phyloP scores from a whole-genome alignment of 345 rosid genomes.

The Capsella bursapastoris region DNA sequence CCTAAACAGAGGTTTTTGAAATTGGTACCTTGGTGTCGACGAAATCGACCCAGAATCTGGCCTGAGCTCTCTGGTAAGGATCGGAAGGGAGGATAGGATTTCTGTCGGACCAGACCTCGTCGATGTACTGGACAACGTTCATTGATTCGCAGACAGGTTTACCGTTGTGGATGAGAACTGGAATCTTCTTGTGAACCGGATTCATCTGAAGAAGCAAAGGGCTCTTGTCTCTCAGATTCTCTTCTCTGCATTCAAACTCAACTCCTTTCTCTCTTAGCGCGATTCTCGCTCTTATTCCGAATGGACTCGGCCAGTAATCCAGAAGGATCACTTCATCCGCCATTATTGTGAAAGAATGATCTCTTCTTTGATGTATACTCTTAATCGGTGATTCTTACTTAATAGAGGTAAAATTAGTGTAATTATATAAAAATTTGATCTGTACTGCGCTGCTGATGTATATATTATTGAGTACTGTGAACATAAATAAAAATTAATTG shows the following conservation, averaged over 20 bases:
- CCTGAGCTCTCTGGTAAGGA: conserved; percentile 44
- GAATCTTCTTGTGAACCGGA: conserved; percentile 43
- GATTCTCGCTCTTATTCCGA: conserved; percentile 38
- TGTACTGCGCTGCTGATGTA: no score
- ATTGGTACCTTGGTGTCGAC: conserved; percentile 37
- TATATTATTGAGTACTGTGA: no score
- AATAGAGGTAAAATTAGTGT: no score
- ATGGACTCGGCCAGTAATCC: conserved; percentile 37
- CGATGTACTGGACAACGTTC: conserved; percentile 40
- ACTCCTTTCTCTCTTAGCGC: conserved; percentile 41
- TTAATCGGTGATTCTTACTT: no score
- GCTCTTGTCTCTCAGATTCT: conserved; percentile 36
- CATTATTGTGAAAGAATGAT: conserved; percentile 9
- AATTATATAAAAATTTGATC: no score
- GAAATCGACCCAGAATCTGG: conserved; percentile 44
- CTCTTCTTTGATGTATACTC: no score
- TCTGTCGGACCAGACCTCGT: conserved; percentile 37
- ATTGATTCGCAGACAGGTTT: conserved; percentile 41
- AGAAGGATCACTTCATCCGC: conserved; percentile 38
- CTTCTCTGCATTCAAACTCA: conserved; percentile 32
- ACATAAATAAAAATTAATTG: no score
- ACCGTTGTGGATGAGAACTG: conserved; percentile 43
- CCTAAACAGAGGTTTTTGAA: background rate
- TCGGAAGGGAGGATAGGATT: conserved; percentile 34
- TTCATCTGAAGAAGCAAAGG: conserved; percentile 33